These are phyloP conservation scores for Agrocybe chaxingu DNA, from an alignment of 768 basidiomycete species.

Conservation along the genomic window DNA sequence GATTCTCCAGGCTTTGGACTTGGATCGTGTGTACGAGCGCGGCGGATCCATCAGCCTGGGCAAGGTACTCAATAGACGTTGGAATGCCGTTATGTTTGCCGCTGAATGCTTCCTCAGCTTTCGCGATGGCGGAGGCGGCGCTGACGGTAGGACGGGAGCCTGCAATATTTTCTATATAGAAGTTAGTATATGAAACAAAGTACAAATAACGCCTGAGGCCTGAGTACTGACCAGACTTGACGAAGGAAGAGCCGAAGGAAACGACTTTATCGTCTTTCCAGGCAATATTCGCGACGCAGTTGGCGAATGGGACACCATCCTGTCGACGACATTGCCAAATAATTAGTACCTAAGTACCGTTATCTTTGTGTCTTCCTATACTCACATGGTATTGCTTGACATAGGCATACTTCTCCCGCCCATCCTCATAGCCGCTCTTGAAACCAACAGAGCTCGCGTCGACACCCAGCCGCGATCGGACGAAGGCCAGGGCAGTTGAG, in stretches of 20 bases:
- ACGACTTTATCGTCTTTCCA: slow-evolving; percentile 27
- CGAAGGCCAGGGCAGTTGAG: slow-evolving; percentile 20
- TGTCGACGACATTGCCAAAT: background rate
- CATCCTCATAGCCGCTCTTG: slow-evolving; percentile 12
- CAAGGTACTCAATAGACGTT: slow-evolving; percentile 1
- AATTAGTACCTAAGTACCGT: background rate
- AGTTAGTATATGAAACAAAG: slow-evolving; percentile 2
- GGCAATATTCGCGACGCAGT: slow-evolving; percentile 30
- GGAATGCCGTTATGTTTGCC: slow-evolving; percentile 26
- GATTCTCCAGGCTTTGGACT: slow-evolving; percentile 22
- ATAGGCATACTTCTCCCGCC: slow-evolving; percentile 13
- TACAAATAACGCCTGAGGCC: slow-evolving; percentile 22
- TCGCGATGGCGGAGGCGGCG: slow-evolving; percentile 34
- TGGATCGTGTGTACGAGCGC: slow-evolving; percentile 38
- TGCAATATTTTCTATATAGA: slow-evolving; percentile 32
- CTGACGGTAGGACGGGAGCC: slow-evolving; percentile 6
- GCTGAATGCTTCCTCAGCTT: slow-evolving; percentile 50
- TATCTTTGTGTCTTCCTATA: background rate
- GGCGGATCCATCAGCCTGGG: slow-evolving; percentile 29
- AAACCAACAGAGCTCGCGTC: slow-evolving; percentile 10
- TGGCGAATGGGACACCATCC: slow-evolving; percentile 16
- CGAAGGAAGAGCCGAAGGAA: slow-evolving; percentile 29
- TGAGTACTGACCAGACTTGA: slow-evolving; percentile 19
- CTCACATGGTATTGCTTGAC: slow-evolving; percentile 16
- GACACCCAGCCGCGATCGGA: slow-evolving; percentile 19